phyloP scores from a whole-genome alignment of 179 eudicot species.

The Silene noctiflora region DNA sequence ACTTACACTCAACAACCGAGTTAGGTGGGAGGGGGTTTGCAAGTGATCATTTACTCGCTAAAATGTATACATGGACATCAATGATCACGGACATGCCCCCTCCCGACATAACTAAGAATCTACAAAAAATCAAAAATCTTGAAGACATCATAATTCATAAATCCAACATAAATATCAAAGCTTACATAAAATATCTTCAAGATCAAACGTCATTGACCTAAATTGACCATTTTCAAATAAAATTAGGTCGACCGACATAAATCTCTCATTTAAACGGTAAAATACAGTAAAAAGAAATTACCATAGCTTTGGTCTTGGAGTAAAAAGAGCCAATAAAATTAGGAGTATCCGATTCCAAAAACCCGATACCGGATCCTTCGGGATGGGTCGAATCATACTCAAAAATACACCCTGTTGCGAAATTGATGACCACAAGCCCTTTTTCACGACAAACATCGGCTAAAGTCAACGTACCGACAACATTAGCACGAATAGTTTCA shows the following conservation, averaged over 20 bases:
- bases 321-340: conserved; percentile 40
- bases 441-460: conserved; percentile 43
- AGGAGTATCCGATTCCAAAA: conserved; percentile 38
- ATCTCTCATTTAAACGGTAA: too few relatives aligned
- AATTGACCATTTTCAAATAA: not conserved
- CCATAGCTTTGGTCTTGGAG: conserved; percentile 53
- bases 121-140: too few relatives aligned
- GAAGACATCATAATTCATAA: too few relatives aligned
- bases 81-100: too few relatives aligned
- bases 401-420: conserved; percentile 46
- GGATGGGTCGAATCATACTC: conserved; percentile 42
- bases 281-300: conserved; percentile 4
- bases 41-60: too few relatives aligned
- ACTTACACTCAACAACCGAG: too few relatives aligned
- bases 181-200: not conserved
- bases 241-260: too few relatives aligned
- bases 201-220: not conserved
- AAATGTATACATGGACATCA: too few relatives aligned
- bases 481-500: conserved; percentile 41
- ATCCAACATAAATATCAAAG: too few relatives aligned
- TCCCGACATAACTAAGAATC: too few relatives aligned
- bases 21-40: too few relatives aligned
- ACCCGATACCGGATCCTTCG: conserved; percentile 37
- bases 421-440: conserved; percentile 29
- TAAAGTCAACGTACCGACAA: conserved; percentile 38